Evolutionary conservation across 129 eudicot species (phyloP), one percentile per base, ranked within the genome.

Genomic region (Pittosporum tobira): DNA sequence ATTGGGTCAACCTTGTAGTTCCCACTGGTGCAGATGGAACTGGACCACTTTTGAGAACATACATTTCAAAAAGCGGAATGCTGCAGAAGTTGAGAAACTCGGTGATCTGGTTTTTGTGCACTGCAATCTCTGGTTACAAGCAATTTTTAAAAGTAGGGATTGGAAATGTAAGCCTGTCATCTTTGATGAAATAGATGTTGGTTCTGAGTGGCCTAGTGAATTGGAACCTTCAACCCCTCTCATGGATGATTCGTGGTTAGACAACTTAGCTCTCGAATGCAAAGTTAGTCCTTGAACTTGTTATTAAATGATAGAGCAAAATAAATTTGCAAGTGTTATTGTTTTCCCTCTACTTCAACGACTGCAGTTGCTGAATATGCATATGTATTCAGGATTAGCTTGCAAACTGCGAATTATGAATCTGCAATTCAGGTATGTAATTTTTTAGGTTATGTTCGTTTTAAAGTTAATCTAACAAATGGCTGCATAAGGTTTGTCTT

Each of bases 81-180:
- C 37, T 12, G 18, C n/a, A 9, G 79, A 73, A 52, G 53, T 46
- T 0, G 76, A 64, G 60, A 77, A 69, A 47, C 51, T 77, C 54
- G 69, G 63, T 19, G 73, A 73, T 61, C 64, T 73, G 28, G 70
- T 67, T 61, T 73, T 58, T 34, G 73, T 77, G 59, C 83, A 64
- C 62, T 66, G 79, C 79, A 77, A 77, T 67, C 76, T 73, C 59
- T 69, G 75, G 78, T 72, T 77, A 69, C 83, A 68, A 47, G 78
- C 68, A 59, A 63, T 72, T 57, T 37, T 21, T 59, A 72, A 69
- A 47, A 77, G 64, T 34, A 72, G 66, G 61, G 48, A 52, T n/a
- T 61, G 63, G 29, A 55, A 43, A 31, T 38, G 44, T 12, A 68
- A 68, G 64, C 70, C 75, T 15, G 31, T 72, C 21, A 53, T 44